Evolutionary conservation across 139 green algal genomes (phyloP).

Genomic region (Diplosphaera chodatii): DNA sequence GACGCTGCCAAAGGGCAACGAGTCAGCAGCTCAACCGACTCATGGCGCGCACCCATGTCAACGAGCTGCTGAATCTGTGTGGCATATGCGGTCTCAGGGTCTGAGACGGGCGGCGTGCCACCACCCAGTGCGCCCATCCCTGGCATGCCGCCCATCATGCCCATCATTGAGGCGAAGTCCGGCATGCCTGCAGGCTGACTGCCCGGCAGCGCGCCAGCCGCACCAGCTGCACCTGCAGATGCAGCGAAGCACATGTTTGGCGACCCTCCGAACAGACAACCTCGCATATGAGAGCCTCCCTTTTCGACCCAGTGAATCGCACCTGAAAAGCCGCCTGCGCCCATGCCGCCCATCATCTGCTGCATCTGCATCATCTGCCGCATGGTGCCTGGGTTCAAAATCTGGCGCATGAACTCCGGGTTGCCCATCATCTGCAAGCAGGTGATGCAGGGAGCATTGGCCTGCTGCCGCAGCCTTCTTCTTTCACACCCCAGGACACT

Average conservation of each 20-base stretch:
- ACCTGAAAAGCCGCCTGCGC: not conserved
- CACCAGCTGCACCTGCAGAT: not conserved
- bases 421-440: constrained; percentile 46
- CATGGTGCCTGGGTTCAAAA: constrained; percentile 71
- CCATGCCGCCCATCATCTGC: constrained; percentile 12
- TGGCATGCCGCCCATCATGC: constrained; percentile 16
- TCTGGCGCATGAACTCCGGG: constrained; percentile 67
- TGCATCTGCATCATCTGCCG: constrained; percentile 54
- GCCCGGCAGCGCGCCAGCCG: no score
- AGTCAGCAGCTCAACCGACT: no score
- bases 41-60: no score
- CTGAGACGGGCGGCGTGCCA: constrained; percentile 34
- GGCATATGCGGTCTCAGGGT: constrained; percentile 69
- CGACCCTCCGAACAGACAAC: no score
- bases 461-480: no score
- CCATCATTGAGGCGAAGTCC: constrained; percentile 4
- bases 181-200: constrained; percentile 14
- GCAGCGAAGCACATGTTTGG: no score
- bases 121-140: constrained; percentile 7
- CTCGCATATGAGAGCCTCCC: no score
- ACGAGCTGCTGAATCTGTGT: constrained; percentile 83
- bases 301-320: no score
- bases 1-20: no score
- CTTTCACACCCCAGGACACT: no score
- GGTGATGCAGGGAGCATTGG: no score